Base-by-base conservation (phyloP, 768 basidiomycete species). In the Mycena chlorophos region DNA sequence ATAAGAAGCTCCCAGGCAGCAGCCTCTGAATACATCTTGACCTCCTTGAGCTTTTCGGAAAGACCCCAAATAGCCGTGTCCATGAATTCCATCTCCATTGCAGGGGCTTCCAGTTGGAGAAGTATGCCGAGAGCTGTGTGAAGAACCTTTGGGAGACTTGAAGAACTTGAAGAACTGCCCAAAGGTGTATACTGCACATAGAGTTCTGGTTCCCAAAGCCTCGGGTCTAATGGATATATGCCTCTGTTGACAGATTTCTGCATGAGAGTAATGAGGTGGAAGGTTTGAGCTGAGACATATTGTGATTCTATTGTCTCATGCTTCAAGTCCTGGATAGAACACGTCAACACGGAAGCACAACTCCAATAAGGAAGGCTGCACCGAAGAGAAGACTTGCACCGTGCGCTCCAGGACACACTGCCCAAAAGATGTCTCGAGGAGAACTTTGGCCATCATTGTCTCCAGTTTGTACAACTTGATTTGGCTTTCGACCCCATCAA, bases 401-500 rank as follows among this genome's bases (percentile, higher is more conserved):
- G n/a, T n/a, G n/a, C n/a, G n/a, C n/a, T n/a, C n/a, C n/a, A n/a
- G n/a, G n/a, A n/a, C n/a, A n/a, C n/a, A n/a, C n/a, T n/a, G n/a
- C n/a, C n/a, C n/a, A n/a, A n/a, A n/a, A n/a, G n/a, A n/a, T n/a
- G n/a, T n/a, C 5, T 2, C n/a, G 14, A 19, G 26, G 6, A 20
- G 2, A 43, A 26, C 17, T 8, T 4, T 12, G 37, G 20, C 1
- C n/a, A 2, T 26, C 20, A 26, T n/a, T 1, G 30, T 10, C 14
- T 26, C 29, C 8, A 10, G n/a, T 0, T 26, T 50, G 3, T 28
- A 45, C 22, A 52, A 38, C 23, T 43, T 30, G 1, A 49, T 37
- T 29, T 52, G 60, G 30, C 39, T 55, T 49, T 62, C 60, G 1
- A 49, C 53, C 13, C 42, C 23, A 23, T 61, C 30, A 12, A 51